Conservation (phyloP, 306 rosid species). For the Prunus mira region DNA sequence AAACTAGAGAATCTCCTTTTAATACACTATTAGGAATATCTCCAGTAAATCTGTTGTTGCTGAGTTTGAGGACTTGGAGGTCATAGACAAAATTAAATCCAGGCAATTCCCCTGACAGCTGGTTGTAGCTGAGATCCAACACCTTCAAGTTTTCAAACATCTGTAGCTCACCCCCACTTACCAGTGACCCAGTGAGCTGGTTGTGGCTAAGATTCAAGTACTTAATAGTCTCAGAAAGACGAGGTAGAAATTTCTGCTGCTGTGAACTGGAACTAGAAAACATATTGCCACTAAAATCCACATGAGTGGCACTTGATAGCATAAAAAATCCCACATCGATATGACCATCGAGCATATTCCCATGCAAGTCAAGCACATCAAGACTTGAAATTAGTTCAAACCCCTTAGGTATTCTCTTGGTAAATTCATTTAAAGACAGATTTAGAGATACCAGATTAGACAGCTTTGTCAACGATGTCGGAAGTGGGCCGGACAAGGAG, state of each 20-base stretch:
- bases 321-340: constrained; percentile 60
- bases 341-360: constrained; percentile 75
- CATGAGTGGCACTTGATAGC: constrained; percentile 54
- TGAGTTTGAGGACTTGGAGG: constrained; percentile 83
- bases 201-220: constrained; percentile 85
- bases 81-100: constrained; percentile 91
- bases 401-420: constrained; percentile 67
- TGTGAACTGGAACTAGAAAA: constrained; percentile 53
- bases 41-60: constrained; percentile 88
- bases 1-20: constrained; percentile 85
- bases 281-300: constrained; percentile 83
- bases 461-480: constrained; percentile 54
- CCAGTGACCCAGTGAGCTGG: constrained; percentile 73
- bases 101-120: constrained; percentile 85
- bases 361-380: constrained; percentile 75
- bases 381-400: constrained; percentile 65
- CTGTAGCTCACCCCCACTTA: constrained; percentile 56
- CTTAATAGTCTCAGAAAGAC: constrained; percentile 67
- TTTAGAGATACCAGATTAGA: constrained; percentile 59
- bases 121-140: constrained; percentile 90
- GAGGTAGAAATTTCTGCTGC: constrained; percentile 58
- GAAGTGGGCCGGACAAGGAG: constrained; percentile 67
- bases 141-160: constrained; percentile 78
- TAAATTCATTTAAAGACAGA: constrained; percentile 68
- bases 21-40: constrained; percentile 67